Conservation (phyloP, 2,329 filamentous ascomycete genomes). For the Colletotrichum sp. region DNA sequence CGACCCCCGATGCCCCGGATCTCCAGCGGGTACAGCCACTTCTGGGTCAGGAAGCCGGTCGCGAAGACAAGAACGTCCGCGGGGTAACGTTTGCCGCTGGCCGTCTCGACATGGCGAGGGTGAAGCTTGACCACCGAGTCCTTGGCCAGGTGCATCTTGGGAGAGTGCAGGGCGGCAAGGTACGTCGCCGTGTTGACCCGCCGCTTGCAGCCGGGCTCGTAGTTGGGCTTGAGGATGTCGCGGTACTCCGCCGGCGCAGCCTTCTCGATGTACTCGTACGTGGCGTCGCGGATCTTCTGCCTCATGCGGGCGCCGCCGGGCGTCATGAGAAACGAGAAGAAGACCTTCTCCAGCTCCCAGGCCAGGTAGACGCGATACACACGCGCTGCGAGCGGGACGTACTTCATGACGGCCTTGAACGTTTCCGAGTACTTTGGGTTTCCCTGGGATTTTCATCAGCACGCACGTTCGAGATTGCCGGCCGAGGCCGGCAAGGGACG, state of each 20-base stretch:
- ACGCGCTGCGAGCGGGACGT: neutral
- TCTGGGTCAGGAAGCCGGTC: neutral
- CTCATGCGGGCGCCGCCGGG: neutral
- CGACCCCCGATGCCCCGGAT: neutral
- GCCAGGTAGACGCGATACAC: neutral
- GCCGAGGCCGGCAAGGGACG: rapidly evolving
- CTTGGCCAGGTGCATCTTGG: neutral
- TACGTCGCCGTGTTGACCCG: conserved; percentile 1
- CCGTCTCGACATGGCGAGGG: neutral
- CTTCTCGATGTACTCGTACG: neutral
- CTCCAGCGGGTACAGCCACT: neutral
- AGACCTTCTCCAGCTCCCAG: neutral
- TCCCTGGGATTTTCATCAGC: neutral
- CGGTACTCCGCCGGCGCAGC: conserved; percentile 24
- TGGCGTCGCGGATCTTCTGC: neutral
- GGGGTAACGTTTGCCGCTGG: neutral
- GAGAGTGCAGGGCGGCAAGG: neutral
- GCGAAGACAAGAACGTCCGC: neutral
- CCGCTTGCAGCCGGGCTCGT: conserved; percentile 25
- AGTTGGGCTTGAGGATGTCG: conserved; percentile 44
- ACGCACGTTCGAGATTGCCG: too few relatives aligned
- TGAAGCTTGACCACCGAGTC: neutral
- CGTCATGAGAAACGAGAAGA: neutral
- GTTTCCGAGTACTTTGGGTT: neutral
- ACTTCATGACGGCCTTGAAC: neutral